A percentile compares a stretch with the other conserved stretches of the same genome.
phyloP scores from a whole-genome alignment of 2,329 filamentous ascomycete genomes.

The Colletotrichum sp. region DNA sequence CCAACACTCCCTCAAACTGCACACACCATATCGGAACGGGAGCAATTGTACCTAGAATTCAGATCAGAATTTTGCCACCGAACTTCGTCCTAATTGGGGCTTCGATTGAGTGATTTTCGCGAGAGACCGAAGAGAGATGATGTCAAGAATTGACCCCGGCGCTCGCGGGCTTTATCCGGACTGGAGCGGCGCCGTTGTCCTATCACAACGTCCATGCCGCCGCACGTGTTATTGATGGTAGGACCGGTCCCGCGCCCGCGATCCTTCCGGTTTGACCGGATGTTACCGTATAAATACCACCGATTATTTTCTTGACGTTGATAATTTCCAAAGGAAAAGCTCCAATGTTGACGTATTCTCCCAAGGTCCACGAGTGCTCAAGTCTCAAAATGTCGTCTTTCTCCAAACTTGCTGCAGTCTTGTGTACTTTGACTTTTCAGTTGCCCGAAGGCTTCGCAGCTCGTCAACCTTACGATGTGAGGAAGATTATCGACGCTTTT shows the following conservation, averaged over 20 bases:
- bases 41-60: not conserved
- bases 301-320: not conserved
- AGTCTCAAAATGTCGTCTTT: not conserved
- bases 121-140: not conserved
- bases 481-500: not conserved
- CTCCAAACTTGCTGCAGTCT: not conserved
- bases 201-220: not conserved
- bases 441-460: not conserved
- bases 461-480: not conserved
- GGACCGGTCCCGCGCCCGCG: not conserved
- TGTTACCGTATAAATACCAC: not conserved
- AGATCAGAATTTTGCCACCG: not conserved
- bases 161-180: not conserved
- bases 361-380: not conserved
- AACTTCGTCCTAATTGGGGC: accelerated
- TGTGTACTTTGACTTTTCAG: not conserved
- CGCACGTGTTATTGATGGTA: not conserved
- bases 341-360: not conserved
- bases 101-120: not conserved
- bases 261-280: not conserved
- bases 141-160: too few relatives aligned
- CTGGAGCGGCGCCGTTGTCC: not conserved
- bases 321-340: not conserved
- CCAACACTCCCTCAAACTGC: not conserved
- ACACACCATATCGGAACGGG: accelerated